Percentiles rank a stretch among this genome's conserved stretches.
Conservation (phyloP, 2,329 filamentous ascomycete species). For the Fusarium sp. region DNA sequence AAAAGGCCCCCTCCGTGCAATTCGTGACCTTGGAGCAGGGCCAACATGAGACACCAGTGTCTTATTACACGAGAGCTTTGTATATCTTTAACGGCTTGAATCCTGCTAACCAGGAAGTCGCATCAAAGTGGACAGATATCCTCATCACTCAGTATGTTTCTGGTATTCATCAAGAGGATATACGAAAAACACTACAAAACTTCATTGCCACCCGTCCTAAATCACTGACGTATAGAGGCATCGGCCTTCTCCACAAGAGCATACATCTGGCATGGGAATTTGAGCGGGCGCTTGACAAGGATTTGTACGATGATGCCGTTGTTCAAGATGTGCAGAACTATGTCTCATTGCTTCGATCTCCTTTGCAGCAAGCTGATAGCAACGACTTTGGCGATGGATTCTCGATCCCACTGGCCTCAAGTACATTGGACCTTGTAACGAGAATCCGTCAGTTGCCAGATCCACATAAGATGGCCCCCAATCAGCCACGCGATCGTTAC, state of each 20-base stretch:
- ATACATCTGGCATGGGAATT: slow-evolving; percentile 68
- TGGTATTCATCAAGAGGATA: slow-evolving; percentile 62
- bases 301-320: slow-evolving; percentile 57
- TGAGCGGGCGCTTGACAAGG: slow-evolving; percentile 63
- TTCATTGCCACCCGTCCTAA: slow-evolving; percentile 27
- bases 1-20: slow-evolving; percentile 64
- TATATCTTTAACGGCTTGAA: slow-evolving; percentile 40
- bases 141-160: slow-evolving; percentile 61
- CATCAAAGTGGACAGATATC: slow-evolving; percentile 15
- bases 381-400: slow-evolving; percentile 31
- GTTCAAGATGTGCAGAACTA: slow-evolving; percentile 59
- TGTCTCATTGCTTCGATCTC: slow-evolving; percentile 60
- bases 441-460: slow-evolving; percentile 60
- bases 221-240: slow-evolving; percentile 52
- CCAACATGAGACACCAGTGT: slow-evolving; percentile 61
- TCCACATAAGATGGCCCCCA: slow-evolving; percentile 62
- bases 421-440: slow-evolving; percentile 52
- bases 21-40: slow-evolving; percentile 65
- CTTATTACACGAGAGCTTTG: slow-evolving; percentile 61
- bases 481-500: slow-evolving; percentile 66
- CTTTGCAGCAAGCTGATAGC: slow-evolving; percentile 41
- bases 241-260: slow-evolving; percentile 64
- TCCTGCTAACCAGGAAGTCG: slow-evolving; percentile 9
- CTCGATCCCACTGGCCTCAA: slow-evolving; percentile 54
- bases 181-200: slow-evolving; percentile 56